Percentiles rank a stretch among this genome's conserved stretches.
Evolutionary conservation across 2,329 filamentous ascomycete genomes (phyloP).

Genomic region (Diaporthe caulivora): DNA sequence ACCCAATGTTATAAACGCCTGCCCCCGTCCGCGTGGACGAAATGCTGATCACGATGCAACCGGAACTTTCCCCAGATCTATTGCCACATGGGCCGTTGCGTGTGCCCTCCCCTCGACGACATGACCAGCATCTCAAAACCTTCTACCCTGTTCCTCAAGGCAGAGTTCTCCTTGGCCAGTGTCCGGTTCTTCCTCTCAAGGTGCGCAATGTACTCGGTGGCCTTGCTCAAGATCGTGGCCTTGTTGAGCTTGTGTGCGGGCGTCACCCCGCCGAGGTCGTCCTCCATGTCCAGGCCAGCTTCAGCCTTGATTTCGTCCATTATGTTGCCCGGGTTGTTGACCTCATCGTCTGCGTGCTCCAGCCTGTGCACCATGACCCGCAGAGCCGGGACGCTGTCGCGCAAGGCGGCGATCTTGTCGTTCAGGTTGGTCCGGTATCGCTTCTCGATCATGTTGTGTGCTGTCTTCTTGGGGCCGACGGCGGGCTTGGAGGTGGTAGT

Average conservation of each 20-base stretch:
- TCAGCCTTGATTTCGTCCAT: constrained; percentile 47
- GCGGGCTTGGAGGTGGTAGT: constrained; percentile 28
- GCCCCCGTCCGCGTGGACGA: background rate
- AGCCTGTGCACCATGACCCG: constrained; percentile 57
- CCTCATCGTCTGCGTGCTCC: constrained; percentile 51
- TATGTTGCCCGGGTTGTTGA: constrained; percentile 42
- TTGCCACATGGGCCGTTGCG: constrained; percentile 32
- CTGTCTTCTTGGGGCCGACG: constrained; percentile 75
- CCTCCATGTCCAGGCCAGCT: constrained; percentile 57
- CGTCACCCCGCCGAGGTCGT: constrained; percentile 48
- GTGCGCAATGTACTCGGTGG: constrained; percentile 53
- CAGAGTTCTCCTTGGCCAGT: constrained; percentile 59
- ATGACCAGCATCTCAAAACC: constrained; percentile 50
- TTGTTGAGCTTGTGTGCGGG: constrained; percentile 58
- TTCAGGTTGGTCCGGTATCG: constrained; percentile 86
- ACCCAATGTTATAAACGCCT: background rate
- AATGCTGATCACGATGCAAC: background rate
- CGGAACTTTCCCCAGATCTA: background rate
- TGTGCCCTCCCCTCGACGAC: constrained; percentile 41
- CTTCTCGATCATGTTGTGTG: constrained; percentile 90
- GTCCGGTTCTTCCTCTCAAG: constrained; percentile 52
- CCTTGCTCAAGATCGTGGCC: constrained; percentile 56
- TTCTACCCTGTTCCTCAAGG: constrained; percentile 53
- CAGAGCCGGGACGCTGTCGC: constrained; percentile 74
- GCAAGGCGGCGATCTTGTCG: constrained; percentile 82